phyloP scores from a whole-genome alignment of 2,329 filamentous ascomycete species.

The Aspergillus sp. region DNA sequence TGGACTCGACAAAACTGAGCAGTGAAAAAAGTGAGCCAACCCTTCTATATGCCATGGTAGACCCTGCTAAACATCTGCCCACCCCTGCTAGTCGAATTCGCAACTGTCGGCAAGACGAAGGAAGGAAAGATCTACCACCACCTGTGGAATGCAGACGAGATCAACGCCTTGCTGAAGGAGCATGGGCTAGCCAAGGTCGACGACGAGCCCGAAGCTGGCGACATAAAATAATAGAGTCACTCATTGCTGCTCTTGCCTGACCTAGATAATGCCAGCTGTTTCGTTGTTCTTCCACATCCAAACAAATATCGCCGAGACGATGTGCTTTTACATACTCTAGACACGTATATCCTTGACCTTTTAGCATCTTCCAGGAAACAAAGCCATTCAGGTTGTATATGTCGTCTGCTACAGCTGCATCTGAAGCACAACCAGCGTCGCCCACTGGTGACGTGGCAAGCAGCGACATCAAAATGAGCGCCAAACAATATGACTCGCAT shows the following conservation, averaged over 20 bases:
- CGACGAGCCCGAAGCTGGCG: conserved; percentile 64
- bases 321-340: not conserved
- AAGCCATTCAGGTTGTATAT: conserved; percentile 13
- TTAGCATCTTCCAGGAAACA: conserved; percentile 7
- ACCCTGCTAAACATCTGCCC: conserved; percentile 17
- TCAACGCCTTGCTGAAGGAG: conserved; percentile 89
- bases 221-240: conserved; percentile 34
- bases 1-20: conserved; percentile 98
- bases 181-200: conserved; percentile 85
- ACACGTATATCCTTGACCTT: conserved; percentile 12
- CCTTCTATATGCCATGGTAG: no score
- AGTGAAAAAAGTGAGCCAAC: conserved; percentile 88
- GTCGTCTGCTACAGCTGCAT: conserved; percentile 15
- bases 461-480: conserved; percentile 20
- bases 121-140: conserved; percentile 97
- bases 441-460: conserved; percentile 35
- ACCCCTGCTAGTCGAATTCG: conserved; percentile 79
- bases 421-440: conserved; percentile 27
- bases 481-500: conserved; percentile 23
- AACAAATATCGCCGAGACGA: conserved; percentile 4
- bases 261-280: conserved; percentile 29
- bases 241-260: conserved; percentile 23
- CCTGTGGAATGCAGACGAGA: conserved; percentile 95
- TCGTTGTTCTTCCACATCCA: conserved; percentile 7
- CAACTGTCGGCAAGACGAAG: conserved; percentile 93